Percentiles rank a stretch among this genome's conserved stretches.
Evolutionary conservation across 2,329 filamentous ascomycete genomes (phyloP).

Genomic region (Chaetomium strumarium): DNA sequence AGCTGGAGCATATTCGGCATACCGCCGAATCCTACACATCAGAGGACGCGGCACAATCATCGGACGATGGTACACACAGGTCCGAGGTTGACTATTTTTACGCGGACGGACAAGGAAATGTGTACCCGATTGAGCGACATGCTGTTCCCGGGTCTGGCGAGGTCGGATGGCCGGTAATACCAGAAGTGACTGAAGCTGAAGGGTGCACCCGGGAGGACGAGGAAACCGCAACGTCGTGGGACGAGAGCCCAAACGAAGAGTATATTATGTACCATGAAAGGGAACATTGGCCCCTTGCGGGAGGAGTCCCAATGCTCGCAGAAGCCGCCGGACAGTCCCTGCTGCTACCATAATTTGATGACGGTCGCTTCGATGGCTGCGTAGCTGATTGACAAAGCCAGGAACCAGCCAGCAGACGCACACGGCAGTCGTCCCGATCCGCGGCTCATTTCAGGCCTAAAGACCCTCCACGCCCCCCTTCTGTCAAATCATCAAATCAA

Average conservation of each 20-base stretch:
- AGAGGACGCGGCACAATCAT: background rate
- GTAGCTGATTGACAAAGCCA: background rate
- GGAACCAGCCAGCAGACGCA: background rate
- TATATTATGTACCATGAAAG: constrained; percentile 21
- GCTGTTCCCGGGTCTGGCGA: background rate
- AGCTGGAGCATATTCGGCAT: background rate
- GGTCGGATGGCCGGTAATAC: background rate
- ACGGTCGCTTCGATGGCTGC: background rate
- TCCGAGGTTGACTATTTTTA: constrained; percentile 24
- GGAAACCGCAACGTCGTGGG: background rate
- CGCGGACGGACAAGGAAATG: constrained; percentile 20
- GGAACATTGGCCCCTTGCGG: constrained; percentile 1
- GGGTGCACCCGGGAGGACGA: background rate
- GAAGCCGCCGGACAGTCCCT: background rate
- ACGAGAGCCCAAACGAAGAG: constrained; percentile 1
- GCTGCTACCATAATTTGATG: background rate
- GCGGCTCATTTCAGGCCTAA: background rate
- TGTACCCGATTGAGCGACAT: constrained; percentile 12
- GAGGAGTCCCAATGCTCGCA: background rate
- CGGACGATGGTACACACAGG: constrained; percentile 1
- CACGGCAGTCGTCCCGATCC: background rate
- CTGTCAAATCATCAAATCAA: background rate
- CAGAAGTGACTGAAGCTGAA: background rate
- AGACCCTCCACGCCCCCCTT: background rate
- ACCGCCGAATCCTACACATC: background rate